These are phyloP conservation scores for Saccharomycopsis sp. DNA, from an alignment of 805 yeast species.

Conservation along the genomic window DNA sequence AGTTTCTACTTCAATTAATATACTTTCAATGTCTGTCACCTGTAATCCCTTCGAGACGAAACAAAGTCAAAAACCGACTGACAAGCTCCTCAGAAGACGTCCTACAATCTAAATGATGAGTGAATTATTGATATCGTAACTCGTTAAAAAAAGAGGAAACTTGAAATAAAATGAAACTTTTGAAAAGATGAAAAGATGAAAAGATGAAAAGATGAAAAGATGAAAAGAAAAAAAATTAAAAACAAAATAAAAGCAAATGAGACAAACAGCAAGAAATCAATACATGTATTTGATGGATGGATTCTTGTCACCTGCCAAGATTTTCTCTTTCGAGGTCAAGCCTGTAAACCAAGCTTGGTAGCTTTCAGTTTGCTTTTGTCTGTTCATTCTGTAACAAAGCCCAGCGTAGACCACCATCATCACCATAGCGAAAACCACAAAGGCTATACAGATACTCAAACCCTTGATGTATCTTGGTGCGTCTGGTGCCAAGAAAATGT, in stretches of 20 bases:
- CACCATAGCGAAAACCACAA: slow-evolving; percentile 35
- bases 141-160: neutral
- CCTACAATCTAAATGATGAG: no score
- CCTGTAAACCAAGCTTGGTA: slow-evolving; percentile 27
- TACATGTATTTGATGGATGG: slow-evolving; percentile 32
- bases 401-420: slow-evolving; percentile 30
- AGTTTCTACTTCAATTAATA: no score
- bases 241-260: no score
- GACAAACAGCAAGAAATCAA: slow-evolving; percentile 1
- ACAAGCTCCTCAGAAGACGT: no score
- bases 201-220: neutral
- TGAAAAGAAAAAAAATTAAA: neutral
- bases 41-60: no score
- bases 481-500: slow-evolving; percentile 43
- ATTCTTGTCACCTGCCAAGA: slow-evolving; percentile 31
- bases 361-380: slow-evolving; percentile 22
- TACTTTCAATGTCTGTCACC: no score
- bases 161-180: neutral
- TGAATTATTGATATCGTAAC: no score
- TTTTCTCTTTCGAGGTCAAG: slow-evolving; percentile 27
- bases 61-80: no score
- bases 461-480: slow-evolving; percentile 56
- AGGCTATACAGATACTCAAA: slow-evolving; percentile 41
- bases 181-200: neutral
- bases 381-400: slow-evolving; percentile 26